Conservation (phyloP, 2,329 filamentous ascomycete species). For the Trichoderma sp. region DNA sequence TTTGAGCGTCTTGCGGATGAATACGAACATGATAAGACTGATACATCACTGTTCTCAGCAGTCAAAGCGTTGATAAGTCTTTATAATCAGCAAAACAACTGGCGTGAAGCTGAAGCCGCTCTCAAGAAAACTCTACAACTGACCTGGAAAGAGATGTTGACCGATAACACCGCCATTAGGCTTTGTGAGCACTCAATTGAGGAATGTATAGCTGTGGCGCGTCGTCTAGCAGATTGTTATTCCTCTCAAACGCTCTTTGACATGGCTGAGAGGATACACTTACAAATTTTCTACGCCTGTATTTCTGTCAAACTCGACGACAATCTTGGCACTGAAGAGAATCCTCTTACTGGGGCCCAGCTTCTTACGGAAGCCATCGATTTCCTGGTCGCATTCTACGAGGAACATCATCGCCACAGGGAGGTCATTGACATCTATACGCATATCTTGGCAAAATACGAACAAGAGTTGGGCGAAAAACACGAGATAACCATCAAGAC, state of each 20-base stretch:
- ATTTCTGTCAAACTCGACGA: neutral
- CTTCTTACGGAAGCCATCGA: slow-evolving; percentile 31
- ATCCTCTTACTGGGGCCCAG: neutral
- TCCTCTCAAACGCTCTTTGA: neutral
- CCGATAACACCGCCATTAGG: neutral
- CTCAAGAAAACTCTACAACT: slow-evolving; percentile 38
- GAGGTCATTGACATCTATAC: slow-evolving; percentile 38
- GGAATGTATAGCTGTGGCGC: neutral
- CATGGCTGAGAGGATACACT: neutral
- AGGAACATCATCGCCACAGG: slow-evolving; percentile 38
- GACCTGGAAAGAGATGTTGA: slow-evolving; percentile 34
- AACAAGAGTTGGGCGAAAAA: slow-evolving; percentile 22
- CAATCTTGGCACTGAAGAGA: neutral
- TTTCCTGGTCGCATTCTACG: slow-evolving; percentile 34
- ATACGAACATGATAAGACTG: slow-evolving; percentile 35
- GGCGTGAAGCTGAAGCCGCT: slow-evolving; percentile 36
- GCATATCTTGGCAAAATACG: slow-evolving; percentile 36
- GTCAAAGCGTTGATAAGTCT: slow-evolving; percentile 36
- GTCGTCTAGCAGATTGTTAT: neutral
- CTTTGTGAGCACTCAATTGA: neutral
- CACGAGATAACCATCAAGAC: neutral
- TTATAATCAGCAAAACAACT: slow-evolving; percentile 33
- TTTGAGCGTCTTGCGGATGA: slow-evolving; percentile 37
- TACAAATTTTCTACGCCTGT: neutral
- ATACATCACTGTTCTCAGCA: slow-evolving; percentile 36